Conservation (phyloP, 306 rosid species). For the Dalbergia cultrata region DNA sequence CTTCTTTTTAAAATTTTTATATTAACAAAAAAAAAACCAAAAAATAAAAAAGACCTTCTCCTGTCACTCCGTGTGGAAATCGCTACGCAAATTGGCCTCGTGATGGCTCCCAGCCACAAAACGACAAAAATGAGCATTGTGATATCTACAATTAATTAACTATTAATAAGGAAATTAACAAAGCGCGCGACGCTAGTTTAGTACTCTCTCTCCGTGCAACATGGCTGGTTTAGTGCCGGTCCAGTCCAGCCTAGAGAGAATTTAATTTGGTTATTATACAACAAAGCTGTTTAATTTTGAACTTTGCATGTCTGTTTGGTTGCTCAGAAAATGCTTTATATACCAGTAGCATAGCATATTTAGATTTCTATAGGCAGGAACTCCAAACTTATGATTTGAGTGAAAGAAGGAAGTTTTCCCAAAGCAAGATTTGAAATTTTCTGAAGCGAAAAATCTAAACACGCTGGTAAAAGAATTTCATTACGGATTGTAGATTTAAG, state of each 20-base stretch:
- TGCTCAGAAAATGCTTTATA: constrained; percentile 7
- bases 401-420: no score
- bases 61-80: neutral
- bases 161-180: neutral
- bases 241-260: no score
- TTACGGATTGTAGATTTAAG: constrained; percentile 9
- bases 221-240: no score
- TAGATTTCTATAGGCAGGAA: no score
- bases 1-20: neutral
- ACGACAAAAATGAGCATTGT: constrained; percentile 40
- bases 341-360: no score
- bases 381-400: no score
- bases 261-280: neutral
- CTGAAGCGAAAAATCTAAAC: no score
- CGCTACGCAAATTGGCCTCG: constrained; percentile 39
- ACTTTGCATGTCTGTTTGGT: constrained; percentile 8
- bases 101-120: constrained; percentile 28
- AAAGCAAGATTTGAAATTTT: no score
- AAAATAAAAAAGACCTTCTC: neutral
- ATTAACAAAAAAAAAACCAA: neutral
- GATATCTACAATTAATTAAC: neutral
- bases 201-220: neutral
- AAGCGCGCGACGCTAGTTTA: neutral
- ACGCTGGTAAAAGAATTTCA: constrained; percentile 7
- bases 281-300: neutral